Evolutionary conservation across 2,329 filamentous ascomycete species (phyloP), one percentile per base, ranked within the genome.

Genomic region (Aureobasidium sp.): DNA sequence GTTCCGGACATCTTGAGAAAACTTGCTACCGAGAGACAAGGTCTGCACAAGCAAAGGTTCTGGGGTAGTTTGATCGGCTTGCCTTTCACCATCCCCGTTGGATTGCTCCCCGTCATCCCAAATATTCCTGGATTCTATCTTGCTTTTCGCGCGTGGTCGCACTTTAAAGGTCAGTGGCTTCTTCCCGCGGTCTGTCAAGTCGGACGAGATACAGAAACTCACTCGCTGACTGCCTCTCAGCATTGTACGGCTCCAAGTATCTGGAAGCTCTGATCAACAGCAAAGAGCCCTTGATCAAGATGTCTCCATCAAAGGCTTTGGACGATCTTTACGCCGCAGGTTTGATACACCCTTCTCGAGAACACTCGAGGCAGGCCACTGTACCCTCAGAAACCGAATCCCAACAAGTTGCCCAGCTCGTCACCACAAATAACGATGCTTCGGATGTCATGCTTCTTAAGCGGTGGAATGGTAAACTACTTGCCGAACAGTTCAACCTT

Each of bases 101-200:
- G 64, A 8, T 31, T 65, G 9, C 50, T 65, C 31, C 64, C 64
- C 2, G 53, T 65, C 24, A 50, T 65, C 44, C 60, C 60, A 3
- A 62, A 62, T 9, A 57, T 62, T n/a, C 60, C 60, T 22, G 60
- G 60, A 3, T 22, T 62, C 29, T 62, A 64, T 42, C 83, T 97
- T 44, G 85, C 84, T 19, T 99, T 95, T 77, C 84, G 94, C 66
- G 88, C 91, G 29, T 97, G 89, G 88, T 95, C 90, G 22, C 91
- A 96, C 75, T 96, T 89, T 85, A 84, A 88, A 75, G 80, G 80
- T 68, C 3, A 39, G 39, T 47, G 35, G 5, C 15, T 7, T 17
- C 14, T 5, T 2, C 2, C 35, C 17, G 39, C 39, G n/a, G n/a
- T 27, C 17, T 35, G 12, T 22, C 47, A 11, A 24, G 2, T 39